A percentile compares a stretch with the other conserved stretches of the same genome.
phyloP scores from a whole-genome alignment of 2,329 filamentous ascomycete genomes.

The Westerdykella aurantiaca region DNA sequence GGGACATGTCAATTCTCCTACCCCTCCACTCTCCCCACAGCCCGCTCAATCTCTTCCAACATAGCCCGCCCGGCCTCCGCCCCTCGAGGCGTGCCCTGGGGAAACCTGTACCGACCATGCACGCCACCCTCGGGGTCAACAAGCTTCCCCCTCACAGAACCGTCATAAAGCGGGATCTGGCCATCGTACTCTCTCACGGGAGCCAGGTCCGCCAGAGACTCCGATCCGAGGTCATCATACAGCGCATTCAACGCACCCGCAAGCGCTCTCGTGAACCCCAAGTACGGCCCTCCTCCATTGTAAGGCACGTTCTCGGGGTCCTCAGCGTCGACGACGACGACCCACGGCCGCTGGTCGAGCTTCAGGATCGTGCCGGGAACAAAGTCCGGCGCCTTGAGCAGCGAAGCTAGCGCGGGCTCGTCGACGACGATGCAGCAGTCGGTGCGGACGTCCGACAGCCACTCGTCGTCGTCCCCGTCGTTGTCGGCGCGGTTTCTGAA shows the following conservation, averaged over 20 bases:
- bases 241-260: background rate
- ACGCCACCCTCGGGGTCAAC: background rate
- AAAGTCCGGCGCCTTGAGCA: background rate
- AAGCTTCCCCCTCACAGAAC: background rate
- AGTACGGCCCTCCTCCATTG: background rate
- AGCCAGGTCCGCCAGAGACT: background rate
- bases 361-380: background rate
- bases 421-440: background rate
- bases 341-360: background rate
- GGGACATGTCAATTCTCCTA: too few relatives aligned
- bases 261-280: background rate
- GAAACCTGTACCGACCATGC: background rate
- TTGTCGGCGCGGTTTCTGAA: background rate
- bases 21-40: too few relatives aligned
- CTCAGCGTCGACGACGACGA: background rate
- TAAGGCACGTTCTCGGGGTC: background rate
- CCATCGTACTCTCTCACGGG: background rate
- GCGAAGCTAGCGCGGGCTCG: background rate
- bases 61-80: background rate
- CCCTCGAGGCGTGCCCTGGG: background rate
- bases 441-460: background rate
- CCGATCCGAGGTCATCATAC: background rate
- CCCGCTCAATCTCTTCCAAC: too few relatives aligned
- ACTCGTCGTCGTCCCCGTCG: background rate
- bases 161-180: background rate